These are phyloP conservation scores for Rehmannia glutinosa DNA, from an alignment of 257 asterid species.

Conservation along the genomic window DNA sequence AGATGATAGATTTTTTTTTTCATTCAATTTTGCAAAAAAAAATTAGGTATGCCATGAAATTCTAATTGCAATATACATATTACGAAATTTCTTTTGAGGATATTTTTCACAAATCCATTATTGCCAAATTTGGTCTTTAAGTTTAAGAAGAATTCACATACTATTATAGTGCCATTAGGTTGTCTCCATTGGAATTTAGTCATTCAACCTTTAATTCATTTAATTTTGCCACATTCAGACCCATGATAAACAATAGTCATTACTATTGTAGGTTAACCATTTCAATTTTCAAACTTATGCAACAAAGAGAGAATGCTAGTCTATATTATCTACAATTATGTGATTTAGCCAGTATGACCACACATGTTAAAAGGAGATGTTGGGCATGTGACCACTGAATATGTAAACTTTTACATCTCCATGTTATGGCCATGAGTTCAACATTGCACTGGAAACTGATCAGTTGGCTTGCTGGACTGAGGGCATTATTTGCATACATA, in stretches of 20 bases:
- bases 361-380: too few relatives aligned
- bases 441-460: not conserved
- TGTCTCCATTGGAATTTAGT: not conserved
- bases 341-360: not conserved
- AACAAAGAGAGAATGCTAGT: not conserved
- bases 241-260: not conserved
- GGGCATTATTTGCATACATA: not conserved
- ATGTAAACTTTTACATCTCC: too few relatives aligned
- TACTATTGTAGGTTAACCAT: not conserved
- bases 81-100: not conserved
- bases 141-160: not conserved
- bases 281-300: not conserved
- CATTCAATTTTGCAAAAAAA: too few relatives aligned
- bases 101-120: slow-evolving; percentile 1
- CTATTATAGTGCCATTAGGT: not conserved
- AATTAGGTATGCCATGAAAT: too few relatives aligned
- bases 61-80: not conserved
- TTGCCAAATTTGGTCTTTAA: not conserved
- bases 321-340: not conserved
- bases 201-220: not conserved
- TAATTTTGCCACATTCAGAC: not conserved
- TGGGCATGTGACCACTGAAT: too few relatives aligned
- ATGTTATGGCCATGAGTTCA: too few relatives aligned
- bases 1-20: too few relatives aligned
- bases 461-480: not conserved